Conservation (phyloP, 1,284 basidiomycete genomes). For the Malassezia sympodialis region DNA sequence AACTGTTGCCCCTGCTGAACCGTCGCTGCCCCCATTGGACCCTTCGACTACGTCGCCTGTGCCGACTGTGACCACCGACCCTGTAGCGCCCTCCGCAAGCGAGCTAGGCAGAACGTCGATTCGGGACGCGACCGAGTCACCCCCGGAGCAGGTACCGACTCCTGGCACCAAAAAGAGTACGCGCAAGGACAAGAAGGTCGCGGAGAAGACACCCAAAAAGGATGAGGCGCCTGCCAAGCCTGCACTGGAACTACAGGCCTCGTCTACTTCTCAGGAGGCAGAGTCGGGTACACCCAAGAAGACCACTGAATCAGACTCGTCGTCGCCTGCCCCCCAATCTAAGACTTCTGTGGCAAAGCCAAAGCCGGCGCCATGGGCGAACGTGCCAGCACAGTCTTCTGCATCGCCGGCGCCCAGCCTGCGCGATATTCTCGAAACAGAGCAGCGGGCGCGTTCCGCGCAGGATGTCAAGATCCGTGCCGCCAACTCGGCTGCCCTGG, state of each 20-base stretch:
- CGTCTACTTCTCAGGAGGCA: background rate
- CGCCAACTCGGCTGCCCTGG: slow-evolving; percentile 36
- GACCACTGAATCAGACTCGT: background rate
- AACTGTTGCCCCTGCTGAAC: background rate
- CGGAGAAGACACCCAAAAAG: background rate
- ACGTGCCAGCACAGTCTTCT: slow-evolving; percentile 42
- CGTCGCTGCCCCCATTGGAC: background rate
- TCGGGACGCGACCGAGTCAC: too few species aligned
- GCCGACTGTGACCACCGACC: background rate
- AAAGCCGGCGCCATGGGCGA: slow-evolving; percentile 21
- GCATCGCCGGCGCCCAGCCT: slow-evolving; percentile 53
- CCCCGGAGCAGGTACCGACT: background rate
- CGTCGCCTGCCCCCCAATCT: background rate
- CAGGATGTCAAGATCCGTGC: slow-evolving; percentile 30
- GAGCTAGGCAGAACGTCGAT: background rate
- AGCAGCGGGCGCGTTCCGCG: slow-evolving; percentile 68
- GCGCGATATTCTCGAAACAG: slow-evolving; percentile 89
- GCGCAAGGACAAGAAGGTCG: background rate
- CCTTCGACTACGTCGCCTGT: background rate
- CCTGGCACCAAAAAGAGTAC: background rate
- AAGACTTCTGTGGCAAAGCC: slow-evolving; percentile 1
- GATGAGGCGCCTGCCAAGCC: background rate
- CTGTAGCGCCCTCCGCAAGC: background rate
- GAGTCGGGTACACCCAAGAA: background rate
- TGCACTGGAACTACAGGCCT: background rate